Base-by-base conservation (phyloP, 768 basidiomycete genomes). In the Kwoniella botswanensis region DNA sequence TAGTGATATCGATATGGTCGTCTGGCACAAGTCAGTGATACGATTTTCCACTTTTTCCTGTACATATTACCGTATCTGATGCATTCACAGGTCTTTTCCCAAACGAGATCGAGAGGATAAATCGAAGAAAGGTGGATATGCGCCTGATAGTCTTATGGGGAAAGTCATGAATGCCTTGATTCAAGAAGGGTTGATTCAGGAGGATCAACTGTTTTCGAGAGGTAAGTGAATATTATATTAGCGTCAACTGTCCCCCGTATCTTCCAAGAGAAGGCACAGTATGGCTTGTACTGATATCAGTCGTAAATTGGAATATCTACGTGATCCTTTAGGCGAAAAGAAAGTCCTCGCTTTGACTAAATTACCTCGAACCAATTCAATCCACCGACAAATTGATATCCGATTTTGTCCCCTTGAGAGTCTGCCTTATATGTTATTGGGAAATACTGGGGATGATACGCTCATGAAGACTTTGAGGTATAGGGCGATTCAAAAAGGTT, bases 361-460 rank as follows among this genome's bases (percentile, higher is more conserved):
- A 50, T 61, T 81, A 2, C 79, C 76, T 18, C 26, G 22, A n/a
- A 53, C 65, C 5, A 68, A 65, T 17, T 46, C 74, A 11, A 22
- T 65, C n/a, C 76, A 77, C 66, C 75, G 82, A 29, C 76, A 78
- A 63, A 75, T 81, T 63, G 82, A 83, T 67, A 73, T 83, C 43
- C 75, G 82, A 4, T 67, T 83, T 11, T 83, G 79, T 52, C 78
- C 79, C 3, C 63, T 65, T 24, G 67, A 74, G 35, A 67, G 63
- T 9, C 61, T 82, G 0, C 78, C 79, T 12, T 83, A 79, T 59
- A 82, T 81, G 76, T 63, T 82, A 18, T 67, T 83, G 24, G 79
- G 77, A 5, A 80, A 82, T 61, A 80, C 79, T n/a, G 82, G 82
- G 1, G 80, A 83, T 68, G 78, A 80, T 50, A 63, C 63, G 12